A percentile compares a stretch with the other conserved stretches of the same genome.
Conservation (phyloP, 1,139 yeast genomes). For the Kluyveromyces sp. region DNA sequence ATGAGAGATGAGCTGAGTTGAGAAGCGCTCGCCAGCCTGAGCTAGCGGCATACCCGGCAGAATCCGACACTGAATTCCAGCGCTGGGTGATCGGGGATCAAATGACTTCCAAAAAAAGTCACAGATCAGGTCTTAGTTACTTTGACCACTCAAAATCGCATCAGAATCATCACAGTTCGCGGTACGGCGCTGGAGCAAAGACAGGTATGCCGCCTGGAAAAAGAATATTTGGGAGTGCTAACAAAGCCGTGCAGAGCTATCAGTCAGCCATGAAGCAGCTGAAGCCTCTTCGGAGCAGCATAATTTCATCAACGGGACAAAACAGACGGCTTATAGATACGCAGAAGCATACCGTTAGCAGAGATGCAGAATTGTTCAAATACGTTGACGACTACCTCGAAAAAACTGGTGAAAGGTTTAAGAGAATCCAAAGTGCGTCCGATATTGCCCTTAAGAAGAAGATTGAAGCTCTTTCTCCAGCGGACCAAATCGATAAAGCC, state of each 20-base stretch:
- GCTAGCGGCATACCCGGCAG: too few relatives aligned
- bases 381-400: slow-evolving; percentile 3
- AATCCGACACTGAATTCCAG: too few relatives aligned
- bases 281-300: neutral
- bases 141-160: neutral
- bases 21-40: too few relatives aligned
- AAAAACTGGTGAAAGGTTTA: neutral
- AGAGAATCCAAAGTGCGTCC: neutral
- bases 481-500: neutral
- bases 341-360: neutral
- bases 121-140: neutral
- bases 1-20: too few relatives aligned
- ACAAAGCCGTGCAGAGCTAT: neutral
- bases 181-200: neutral
- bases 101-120: neutral
- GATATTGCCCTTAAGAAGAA: neutral
- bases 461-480: slow-evolving; percentile 2
- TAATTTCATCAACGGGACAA: neutral
- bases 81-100: too few relatives aligned
- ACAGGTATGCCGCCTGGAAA: neutral
- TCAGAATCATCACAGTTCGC: neutral
- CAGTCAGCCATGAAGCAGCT: neutral
- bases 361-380: neutral
- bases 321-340: neutral
- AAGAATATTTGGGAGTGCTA: neutral